Conservation (phyloP, 139 green algal genomes). For the Chlorella sp. region DNA sequence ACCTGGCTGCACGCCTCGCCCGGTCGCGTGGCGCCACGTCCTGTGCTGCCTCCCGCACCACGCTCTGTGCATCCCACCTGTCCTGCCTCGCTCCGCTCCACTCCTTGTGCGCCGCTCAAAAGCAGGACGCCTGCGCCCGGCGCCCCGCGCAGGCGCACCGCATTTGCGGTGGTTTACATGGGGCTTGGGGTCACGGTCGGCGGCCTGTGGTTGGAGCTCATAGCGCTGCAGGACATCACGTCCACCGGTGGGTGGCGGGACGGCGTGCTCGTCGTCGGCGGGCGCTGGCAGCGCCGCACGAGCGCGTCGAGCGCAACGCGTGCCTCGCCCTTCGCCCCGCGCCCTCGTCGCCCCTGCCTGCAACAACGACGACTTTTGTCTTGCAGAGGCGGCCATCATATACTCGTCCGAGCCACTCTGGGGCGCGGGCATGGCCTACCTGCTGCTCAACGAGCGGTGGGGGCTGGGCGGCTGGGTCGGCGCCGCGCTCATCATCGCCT, state of each 20-base stretch:
- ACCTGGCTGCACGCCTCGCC: too few species aligned
- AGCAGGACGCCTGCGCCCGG: too few species aligned
- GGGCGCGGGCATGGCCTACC: slow-evolving; percentile 54
- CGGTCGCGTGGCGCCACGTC: too few species aligned
- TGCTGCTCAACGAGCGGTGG: slow-evolving; percentile 73
- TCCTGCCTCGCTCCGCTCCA: too few species aligned
- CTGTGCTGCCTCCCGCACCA: too few species aligned
- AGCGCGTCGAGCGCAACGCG: background rate
- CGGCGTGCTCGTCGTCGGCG: too few species aligned
- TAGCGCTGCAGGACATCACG: slow-evolving; percentile 27
- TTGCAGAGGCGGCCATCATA: slow-evolving; percentile 71
- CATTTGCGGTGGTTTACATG: slow-evolving; percentile 62
- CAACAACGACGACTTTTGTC: too few species aligned
- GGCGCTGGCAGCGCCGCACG: background rate
- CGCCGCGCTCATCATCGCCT: slow-evolving; percentile 60
- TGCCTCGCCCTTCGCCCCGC: too few species aligned
- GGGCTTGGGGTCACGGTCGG: slow-evolving; percentile 60
- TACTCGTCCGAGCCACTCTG: slow-evolving; percentile 73
- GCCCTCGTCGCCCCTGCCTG: background rate
- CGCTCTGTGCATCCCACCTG: too few species aligned
- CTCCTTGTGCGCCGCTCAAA: too few species aligned
- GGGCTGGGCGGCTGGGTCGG: slow-evolving; percentile 62
- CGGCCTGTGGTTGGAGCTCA: slow-evolving; percentile 49
- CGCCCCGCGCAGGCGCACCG: too few species aligned
- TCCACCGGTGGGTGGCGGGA: too few species aligned